Evolutionary conservation across 2,329 filamentous ascomycete genomes (phyloP), one percentile per base, ranked within the genome.

Genomic region (Hysterium pulicare): DNA sequence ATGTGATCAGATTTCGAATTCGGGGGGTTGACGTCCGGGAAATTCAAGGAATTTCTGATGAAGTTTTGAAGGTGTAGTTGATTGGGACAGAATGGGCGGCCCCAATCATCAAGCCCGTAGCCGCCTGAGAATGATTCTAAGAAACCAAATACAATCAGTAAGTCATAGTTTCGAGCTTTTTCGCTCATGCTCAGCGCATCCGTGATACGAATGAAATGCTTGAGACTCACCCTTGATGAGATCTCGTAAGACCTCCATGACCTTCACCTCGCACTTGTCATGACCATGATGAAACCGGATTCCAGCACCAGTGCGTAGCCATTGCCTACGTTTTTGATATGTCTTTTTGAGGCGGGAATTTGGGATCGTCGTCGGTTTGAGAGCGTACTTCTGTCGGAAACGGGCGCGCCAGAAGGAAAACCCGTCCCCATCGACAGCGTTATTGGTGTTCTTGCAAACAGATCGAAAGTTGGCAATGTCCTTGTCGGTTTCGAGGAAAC

Each of bases 151-250:
- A n/a, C 26, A 30, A 30, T 9, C n/a, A 30, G 26, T 30, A n/a
- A 9, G n/a, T 30, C n/a, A n/a, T 9, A 9, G 26, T n/a, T 30
- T 30, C 26, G 26, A n/a, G 26, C 26, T 9, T n/a, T n/a, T n/a
- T n/a, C n/a, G n/a, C n/a, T n/a, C n/a, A n/a, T n/a, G n/a, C n/a
- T n/a, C n/a, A n/a, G n/a, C n/a, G n/a, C n/a, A n/a, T n/a, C n/a
- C n/a, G n/a, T n/a, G n/a, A n/a, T n/a, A n/a, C n/a, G n/a, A n/a
- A n/a, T n/a, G n/a, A n/a, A n/a, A n/a, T n/a, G n/a, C n/a, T n/a
- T n/a, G n/a, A n/a, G n/a, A n/a, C 69, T 47, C 51, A 75, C 73
- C 72, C 7, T 67, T 49, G 42, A 76, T 70, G 28, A 77, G 50
- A 23, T 68, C 66, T 23, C 50, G 57, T 5, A 77, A 43, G 20